These are phyloP conservation scores for Corymbia citriodora DNA, from an alignment of 441 rosid species.

Conservation along the genomic window DNA sequence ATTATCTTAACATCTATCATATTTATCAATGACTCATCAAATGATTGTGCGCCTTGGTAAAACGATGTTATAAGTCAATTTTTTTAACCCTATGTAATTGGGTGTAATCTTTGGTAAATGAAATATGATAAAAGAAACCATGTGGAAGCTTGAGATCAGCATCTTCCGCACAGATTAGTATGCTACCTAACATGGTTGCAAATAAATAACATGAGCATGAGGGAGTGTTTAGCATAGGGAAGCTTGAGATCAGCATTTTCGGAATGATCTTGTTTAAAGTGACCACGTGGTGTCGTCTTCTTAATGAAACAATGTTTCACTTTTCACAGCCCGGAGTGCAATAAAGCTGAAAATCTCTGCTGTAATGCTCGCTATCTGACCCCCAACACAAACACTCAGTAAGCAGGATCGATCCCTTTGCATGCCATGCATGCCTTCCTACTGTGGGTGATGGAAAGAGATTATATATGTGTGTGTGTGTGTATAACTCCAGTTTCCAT, in stretches of 20 bases:
- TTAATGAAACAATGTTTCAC: constrained; percentile 14
- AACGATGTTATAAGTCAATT: neutral
- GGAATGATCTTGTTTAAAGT: neutral
- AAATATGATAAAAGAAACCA: neutral
- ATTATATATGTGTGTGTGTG: neutral
- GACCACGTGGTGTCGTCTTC: constrained; percentile 12
- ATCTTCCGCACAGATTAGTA: neutral
- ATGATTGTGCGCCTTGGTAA: neutral
- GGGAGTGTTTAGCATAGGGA: neutral
- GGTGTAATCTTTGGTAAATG: neutral
- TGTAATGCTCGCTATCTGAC: neutral
- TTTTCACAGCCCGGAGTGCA: constrained; percentile 11
- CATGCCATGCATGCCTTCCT: neutral
- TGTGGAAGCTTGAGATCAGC: neutral
- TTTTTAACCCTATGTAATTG: neutral
- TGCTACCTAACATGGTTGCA: neutral
- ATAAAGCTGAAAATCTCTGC: constrained; percentile 4
- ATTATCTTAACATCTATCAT: neutral
- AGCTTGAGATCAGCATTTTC: neutral
- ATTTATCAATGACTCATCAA: neutral
- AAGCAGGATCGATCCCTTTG: neutral
- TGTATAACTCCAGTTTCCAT: neutral
- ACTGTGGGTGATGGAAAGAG: neutral
- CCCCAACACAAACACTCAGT: neutral
- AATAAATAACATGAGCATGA: neutral